Evolutionary conservation across 23 red algal genomes (phyloP), one percentile per base, ranked within the genome.

Genomic region (Gracilaria domingensis): DNA sequence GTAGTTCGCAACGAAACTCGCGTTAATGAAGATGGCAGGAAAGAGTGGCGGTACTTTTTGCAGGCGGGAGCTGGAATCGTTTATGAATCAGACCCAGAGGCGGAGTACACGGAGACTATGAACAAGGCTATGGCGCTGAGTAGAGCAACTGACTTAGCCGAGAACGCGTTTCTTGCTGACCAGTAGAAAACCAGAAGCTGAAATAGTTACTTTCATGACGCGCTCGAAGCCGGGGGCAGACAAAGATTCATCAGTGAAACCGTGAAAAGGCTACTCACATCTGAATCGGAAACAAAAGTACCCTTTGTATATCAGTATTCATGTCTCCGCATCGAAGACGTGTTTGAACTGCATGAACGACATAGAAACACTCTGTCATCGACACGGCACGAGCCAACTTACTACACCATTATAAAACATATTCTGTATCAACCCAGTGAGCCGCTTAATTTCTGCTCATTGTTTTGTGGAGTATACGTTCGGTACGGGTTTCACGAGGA

Each of bases 401-500:
- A 45, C 42, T 4, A 45, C 42, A 11, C 5, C 42, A 45, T 45
- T 11, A 45, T 45, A 11, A 45, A 45, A 4, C 4, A 11, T 45
- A 4, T 45, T 45, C n/a, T n/a, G n/a, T n/a, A n/a, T n/a, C n/a
- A n/a, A n/a, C n/a, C n/a, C n/a, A n/a, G n/a, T n/a, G n/a, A n/a
- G n/a, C n/a, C n/a, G n/a, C n/a, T n/a, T n/a, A n/a, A n/a, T n/a
- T n/a, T n/a, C 48, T 54, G 78, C 48, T 93, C 88, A 48, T 99
- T 86, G 87, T 99, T 93, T 88, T 91, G 87, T 21, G 97, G 97
- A 39, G 94, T 94, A 13, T 99, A 95, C 81, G 81, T 83, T 21
- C 90, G 95, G 23, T 99, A 96, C 74, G 97, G 97, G 8, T 99
- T 99, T 58, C 97, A 99, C 70, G 97, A 99, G 72, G 97, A 99